Conservation (phyloP, 139 green algal species). For the Tetradesmus obliquus region DNA sequence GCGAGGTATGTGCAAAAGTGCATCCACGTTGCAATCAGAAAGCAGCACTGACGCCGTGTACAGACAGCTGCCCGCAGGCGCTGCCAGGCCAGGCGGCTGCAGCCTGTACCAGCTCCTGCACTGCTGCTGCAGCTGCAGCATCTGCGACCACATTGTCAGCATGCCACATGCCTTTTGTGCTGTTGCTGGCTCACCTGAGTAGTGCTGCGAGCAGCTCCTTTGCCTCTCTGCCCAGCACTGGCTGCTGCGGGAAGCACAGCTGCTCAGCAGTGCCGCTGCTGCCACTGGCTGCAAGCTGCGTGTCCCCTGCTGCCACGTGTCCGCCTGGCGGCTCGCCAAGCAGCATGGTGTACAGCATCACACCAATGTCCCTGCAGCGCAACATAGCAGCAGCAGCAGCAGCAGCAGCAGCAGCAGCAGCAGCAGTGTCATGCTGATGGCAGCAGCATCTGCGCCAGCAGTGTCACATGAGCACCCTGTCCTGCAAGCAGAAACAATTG, state of each 20-base stretch:
- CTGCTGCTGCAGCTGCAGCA: neutral
- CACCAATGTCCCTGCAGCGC: neutral
- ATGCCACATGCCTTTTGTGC: neutral
- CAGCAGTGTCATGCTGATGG: neutral
- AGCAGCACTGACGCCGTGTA: neutral
- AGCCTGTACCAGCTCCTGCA: neutral
- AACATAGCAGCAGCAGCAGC: neutral
- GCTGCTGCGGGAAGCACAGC: neutral
- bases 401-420: neutral
- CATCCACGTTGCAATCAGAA: neutral
- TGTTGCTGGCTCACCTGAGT: neutral
- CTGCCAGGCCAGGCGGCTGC: neutral
- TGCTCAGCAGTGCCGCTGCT: neutral
- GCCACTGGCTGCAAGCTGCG: too few relatives aligned
- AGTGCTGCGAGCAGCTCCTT: neutral
- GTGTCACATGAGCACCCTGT: too few relatives aligned
- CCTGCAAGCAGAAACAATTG: too few relatives aligned
- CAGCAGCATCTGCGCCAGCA: too few relatives aligned
- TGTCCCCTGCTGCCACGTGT: neutral
- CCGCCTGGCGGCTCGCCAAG: neutral
- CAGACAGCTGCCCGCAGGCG: neutral
- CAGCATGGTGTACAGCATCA: slow-evolving; percentile 28
- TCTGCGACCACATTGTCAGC: neutral
- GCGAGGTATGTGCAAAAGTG: too few relatives aligned
- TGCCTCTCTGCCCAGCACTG: neutral